Base-by-base conservation (phyloP, 768 basidiomycete genomes). In the Postia placenta region DNA sequence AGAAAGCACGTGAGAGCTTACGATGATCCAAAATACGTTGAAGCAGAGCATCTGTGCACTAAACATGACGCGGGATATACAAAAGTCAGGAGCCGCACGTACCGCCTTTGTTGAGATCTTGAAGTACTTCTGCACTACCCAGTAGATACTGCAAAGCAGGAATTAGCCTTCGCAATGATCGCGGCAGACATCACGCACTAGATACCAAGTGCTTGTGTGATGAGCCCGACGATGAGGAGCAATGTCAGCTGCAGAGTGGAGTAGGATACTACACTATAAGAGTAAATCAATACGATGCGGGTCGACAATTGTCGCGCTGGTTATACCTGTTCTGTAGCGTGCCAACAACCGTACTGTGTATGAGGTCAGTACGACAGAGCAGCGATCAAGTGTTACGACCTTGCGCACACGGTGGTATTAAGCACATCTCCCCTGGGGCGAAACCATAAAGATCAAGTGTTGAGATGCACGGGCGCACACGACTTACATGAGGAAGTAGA, bases 401-500 rank as follows among this genome's bases (percentile, higher is more conserved):
- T 25, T 9, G 19, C 75, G 30, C 64, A 86, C 85, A 86, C 81
- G 33, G 83, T 80, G 0, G 86, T 87, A 58, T 87, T 87, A 35
- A 87, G 63, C 1, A 85, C 82, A 60, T 87, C 85, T 24, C 84
- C 84, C 83, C 83, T 85, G 48, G 15, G 37, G 33, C 17, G 2
- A n/a, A n/a, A n/a, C n/a, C n/a, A n/a, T n/a, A n/a, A n/a, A n/a
- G n/a, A n/a, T n/a, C n/a, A n/a, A n/a, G n/a, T n/a, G n/a, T n/a
- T n/a, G n/a, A n/a, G n/a, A n/a, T n/a, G n/a, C n/a, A n/a, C n/a
- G n/a, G 30, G 7, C 30, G 15, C 30, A 33, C 15, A 33, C 30
- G 4, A 68, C 81, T 47, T 56, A 82, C 83, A 88, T 85, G 23
- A 87, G 69, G 63, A 87, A 87, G 64, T 85, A 87, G 56, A 86